Evolutionary conservation across 2,329 filamentous ascomycete genomes (phyloP).

Genomic region (Aspergillus jensenii): DNA sequence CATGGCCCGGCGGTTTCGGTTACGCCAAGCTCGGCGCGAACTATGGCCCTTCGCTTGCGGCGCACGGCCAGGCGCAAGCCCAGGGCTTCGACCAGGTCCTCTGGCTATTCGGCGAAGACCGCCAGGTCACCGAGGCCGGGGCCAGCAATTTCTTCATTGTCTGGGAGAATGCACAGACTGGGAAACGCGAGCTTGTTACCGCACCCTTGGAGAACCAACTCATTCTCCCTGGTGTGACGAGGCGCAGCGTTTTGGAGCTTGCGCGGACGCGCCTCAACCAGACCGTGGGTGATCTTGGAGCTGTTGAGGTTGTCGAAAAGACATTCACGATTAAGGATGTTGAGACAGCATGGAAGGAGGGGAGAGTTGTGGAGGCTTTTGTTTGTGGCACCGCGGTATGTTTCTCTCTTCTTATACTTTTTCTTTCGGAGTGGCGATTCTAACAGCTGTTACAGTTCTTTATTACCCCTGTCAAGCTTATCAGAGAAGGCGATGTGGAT

Average conservation of each 20-base stretch:
- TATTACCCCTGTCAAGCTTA: conserved; percentile 65
- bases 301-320: conserved; percentile 82
- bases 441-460: conserved; percentile 57
- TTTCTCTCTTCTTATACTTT: conserved; percentile 20
- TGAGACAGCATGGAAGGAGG: conserved; percentile 69
- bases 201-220: conserved; percentile 79
- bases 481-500: conserved; percentile 66
- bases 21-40: conserved; percentile 92
- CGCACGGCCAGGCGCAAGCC: conserved; percentile 70
- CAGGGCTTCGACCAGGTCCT: conserved; percentile 84
- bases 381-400: conserved; percentile 81
- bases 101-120: conserved; percentile 83
- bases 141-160: conserved; percentile 91
- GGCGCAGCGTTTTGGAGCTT: conserved; percentile 74
- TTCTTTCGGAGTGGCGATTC: background rate
- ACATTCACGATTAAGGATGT: conserved; percentile 81
- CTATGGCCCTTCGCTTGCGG: conserved; percentile 80
- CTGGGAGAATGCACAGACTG: conserved; percentile 61
- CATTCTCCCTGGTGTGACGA: conserved; percentile 86
- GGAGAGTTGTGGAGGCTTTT: conserved; percentile 79
- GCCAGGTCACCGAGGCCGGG: conserved; percentile 83
- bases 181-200: conserved; percentile 70
- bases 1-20: conserved; percentile 91
- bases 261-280: conserved; percentile 60
- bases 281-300: conserved; percentile 52